phyloP scores from a whole-genome alignment of 495 filamentous ascomycete species.

The Margaritispora aquatica region DNA sequence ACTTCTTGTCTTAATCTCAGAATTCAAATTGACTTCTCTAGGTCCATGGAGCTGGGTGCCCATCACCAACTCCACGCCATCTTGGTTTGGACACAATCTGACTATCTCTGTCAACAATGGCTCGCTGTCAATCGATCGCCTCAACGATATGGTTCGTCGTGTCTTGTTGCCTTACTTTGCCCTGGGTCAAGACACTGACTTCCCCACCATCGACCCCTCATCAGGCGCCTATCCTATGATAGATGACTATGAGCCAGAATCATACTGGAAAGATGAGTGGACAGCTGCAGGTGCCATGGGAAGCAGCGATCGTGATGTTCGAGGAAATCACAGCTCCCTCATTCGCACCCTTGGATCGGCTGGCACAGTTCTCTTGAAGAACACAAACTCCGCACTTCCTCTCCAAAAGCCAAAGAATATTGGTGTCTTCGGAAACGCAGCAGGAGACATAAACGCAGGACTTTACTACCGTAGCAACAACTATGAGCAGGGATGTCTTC shows the following conservation, averaged over 20 bases:
- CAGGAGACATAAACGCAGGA: slow-evolving; percentile 64
- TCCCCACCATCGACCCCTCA: slow-evolving; percentile 39
- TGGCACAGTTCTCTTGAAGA: slow-evolving; percentile 87
- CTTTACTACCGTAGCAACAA: not conserved
- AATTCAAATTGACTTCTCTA: not conserved
- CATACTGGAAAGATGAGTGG: slow-evolving; percentile 63
- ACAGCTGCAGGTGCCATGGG: slow-evolving; percentile 42
- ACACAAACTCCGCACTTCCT: slow-evolving; percentile 64
- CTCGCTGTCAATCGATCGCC: slow-evolving; percentile 49
- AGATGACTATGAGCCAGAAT: slow-evolving; percentile 40
- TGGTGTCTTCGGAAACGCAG: slow-evolving; percentile 80
- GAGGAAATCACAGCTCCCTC: slow-evolving; percentile 59
- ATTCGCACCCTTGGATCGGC: slow-evolving; percentile 69
- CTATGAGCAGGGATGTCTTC: not conserved
- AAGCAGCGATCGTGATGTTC: slow-evolving; percentile 75
- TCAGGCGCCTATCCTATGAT: slow-evolving; percentile 52
- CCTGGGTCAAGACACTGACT: slow-evolving; percentile 44
- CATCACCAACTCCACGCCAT: not conserved
- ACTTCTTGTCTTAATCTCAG: not conserved
- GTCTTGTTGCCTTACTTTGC: slow-evolving; percentile 81
- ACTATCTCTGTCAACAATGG: slow-evolving; percentile 42
- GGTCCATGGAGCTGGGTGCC: not conserved
- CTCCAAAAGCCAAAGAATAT: slow-evolving; percentile 68
- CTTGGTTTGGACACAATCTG: slow-evolving; percentile 29
- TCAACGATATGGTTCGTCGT: slow-evolving; percentile 86